Conservation (phyloP, 495 filamentous ascomycete species). For the Talaromyces proteolyticus region DNA sequence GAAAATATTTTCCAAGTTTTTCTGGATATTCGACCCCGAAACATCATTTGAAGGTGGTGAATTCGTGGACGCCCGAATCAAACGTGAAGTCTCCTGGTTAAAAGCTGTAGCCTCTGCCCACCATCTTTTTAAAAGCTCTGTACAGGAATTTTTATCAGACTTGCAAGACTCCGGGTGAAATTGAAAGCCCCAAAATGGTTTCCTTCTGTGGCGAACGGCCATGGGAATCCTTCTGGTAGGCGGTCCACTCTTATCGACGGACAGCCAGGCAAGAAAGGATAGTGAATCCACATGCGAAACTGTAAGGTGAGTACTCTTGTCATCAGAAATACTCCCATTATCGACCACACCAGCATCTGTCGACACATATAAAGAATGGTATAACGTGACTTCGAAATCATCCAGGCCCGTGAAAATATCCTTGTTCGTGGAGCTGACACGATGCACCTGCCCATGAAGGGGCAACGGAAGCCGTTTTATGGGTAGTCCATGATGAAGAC, state of each 20-base stretch:
- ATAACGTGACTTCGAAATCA: conserved; percentile 67
- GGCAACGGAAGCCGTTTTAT: conserved; percentile 60
- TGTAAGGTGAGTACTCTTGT: background rate
- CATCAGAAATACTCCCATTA: background rate
- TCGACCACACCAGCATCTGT: conserved; percentile 22
- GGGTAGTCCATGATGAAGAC: conserved; percentile 55
- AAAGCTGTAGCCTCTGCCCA: conserved; percentile 44
- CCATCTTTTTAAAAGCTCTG: conserved; percentile 68
- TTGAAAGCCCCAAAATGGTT: conserved; percentile 88
- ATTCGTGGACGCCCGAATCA: background rate
- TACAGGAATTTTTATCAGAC: conserved; percentile 61
- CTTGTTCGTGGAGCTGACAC: conserved; percentile 45
- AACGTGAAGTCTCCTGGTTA: conserved; percentile 31
- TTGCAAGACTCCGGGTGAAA: conserved; percentile 96
- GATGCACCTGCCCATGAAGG: conserved; percentile 74
- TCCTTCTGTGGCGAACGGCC: conserved; percentile 60
- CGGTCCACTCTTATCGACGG: conserved; percentile 11
- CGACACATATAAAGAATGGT: conserved; percentile 76
- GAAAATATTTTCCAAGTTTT: conserved; percentile 28
- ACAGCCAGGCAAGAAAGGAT: conserved; percentile 32
- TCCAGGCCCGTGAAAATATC: conserved; percentile 52
- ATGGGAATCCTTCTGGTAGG: conserved; percentile 54
- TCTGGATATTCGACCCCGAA: conserved; percentile 11
- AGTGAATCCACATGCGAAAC: conserved; percentile 11
- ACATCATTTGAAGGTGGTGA: background rate